A percentile compares a stretch with the other conserved stretches of the same genome.
These are phyloP conservation scores for Flaveria ramosissima DNA, from an alignment of 129 eudicot species.

Conservation along the genomic window DNA sequence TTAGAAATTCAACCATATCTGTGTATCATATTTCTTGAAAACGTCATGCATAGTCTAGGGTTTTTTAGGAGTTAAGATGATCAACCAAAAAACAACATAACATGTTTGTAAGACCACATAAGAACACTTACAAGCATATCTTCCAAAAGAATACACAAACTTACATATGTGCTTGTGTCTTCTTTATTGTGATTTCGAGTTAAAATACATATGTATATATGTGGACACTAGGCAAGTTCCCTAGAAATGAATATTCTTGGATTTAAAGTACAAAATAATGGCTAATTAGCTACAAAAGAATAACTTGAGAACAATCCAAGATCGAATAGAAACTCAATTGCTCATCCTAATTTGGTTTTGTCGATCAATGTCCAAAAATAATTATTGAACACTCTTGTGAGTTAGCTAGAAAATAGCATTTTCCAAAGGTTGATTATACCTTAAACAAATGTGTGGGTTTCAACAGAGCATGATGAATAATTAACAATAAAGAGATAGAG, in stretches of 20 bases:
- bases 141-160: not conserved
- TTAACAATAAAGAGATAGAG: too few species aligned
- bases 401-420: not conserved
- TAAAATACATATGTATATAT: too few species aligned
- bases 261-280: not conserved
- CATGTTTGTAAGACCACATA: not conserved
- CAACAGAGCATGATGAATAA: not conserved
- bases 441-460: not conserved
- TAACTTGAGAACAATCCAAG: not conserved
- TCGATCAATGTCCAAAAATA: not conserved
- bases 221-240: too few species aligned
- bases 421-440: not conserved
- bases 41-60: constrained; percentile 16
- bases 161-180: not conserved
- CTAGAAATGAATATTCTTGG: not conserved
- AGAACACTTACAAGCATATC: not conserved
- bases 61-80: constrained; percentile 6
- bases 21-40: not conserved
- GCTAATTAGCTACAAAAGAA: not conserved
- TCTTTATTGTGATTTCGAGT: too few species aligned
- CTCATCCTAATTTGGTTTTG: not conserved
- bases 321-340: not conserved
- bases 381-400: not conserved
- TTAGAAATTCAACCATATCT: not conserved
- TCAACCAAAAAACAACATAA: not conserved